Evolutionary conservation across 768 basidiomycete species (phyloP).

Genomic region (Kwoniella europaea): DNA sequence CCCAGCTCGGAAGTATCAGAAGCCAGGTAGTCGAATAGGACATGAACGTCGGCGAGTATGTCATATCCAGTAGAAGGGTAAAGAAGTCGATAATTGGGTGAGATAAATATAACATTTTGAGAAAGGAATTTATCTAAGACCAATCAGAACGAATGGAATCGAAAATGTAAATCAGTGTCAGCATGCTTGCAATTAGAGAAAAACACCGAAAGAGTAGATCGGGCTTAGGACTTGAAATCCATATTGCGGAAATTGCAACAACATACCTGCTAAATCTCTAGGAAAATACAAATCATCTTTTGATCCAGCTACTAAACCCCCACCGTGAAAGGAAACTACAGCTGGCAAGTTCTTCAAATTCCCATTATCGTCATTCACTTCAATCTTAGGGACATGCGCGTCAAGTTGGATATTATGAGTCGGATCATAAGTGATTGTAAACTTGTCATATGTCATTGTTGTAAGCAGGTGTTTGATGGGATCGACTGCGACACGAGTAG

Average conservation of each 20-base stretch:
- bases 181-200: not conserved
- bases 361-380: not conserved
- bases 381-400: constrained; percentile 1
- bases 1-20: not conserved
- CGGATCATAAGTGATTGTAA: constrained; percentile 15
- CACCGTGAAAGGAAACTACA: constrained; percentile 19
- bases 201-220: not conserved
- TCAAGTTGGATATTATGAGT: constrained; percentile 17
- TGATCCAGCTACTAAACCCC: constrained; percentile 14
- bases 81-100: constrained; percentile 19
- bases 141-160: too few species aligned
- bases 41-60: constrained; percentile 11
- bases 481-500: too few species aligned
- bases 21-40: constrained; percentile 19
- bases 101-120: constrained; percentile 11
- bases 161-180: too few species aligned
- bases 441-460: too few species aligned
- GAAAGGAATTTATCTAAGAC: constrained; percentile 8
- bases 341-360: not conserved
- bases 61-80: constrained; percentile 9
- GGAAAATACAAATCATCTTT: constrained; percentile 15
- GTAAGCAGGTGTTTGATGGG: too few species aligned
- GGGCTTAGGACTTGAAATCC: not conserved
- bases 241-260: not conserved
- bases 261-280: constrained; percentile 5